Conservation (phyloP, 129 eudicot genomes). For the Lactuca saligna region DNA sequence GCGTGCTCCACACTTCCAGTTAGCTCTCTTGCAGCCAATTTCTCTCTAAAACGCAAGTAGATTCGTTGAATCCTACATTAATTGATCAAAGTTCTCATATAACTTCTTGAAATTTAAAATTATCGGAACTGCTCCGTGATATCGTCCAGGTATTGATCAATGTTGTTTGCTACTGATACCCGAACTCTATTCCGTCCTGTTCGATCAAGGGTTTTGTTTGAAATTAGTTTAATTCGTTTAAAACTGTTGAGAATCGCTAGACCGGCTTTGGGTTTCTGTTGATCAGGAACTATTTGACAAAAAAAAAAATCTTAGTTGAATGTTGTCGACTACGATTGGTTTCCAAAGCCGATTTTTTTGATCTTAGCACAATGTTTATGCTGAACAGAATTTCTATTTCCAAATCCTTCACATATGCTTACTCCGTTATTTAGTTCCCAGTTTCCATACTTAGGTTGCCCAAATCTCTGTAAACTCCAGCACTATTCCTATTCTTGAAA, state of each 20-base stretch:
- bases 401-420: conserved; percentile 9
- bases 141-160: conserved; percentile 14
- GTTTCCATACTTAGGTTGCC: conserved; percentile 11
- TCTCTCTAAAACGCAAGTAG: conserved; percentile 12
- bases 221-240: conserved; percentile 8
- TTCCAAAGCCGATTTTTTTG: neutral
- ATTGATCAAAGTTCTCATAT: conserved; percentile 9
- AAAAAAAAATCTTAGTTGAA: neutral
- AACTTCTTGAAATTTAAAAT: conserved; percentile 1
- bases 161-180: conserved; percentile 20
- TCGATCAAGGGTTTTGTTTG: neutral
- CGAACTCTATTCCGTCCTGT: neutral
- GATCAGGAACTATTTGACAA: conserved; percentile 21
- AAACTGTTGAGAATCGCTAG: conserved; percentile 13
- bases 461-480: neutral
- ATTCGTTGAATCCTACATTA: conserved; percentile 18
- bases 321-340: conserved; percentile 17
- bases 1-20: neutral
- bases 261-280: conserved; percentile 13
- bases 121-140: neutral
- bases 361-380: conserved; percentile 1
- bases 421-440: neutral
- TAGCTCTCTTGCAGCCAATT: conserved; percentile 4
- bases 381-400: neutral
- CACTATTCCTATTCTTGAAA: conserved; percentile 7